Evolutionary conservation across 257 asterid genomes (phyloP), one percentile per base, ranked within the genome.

Genomic region (Mentha longifolia): DNA sequence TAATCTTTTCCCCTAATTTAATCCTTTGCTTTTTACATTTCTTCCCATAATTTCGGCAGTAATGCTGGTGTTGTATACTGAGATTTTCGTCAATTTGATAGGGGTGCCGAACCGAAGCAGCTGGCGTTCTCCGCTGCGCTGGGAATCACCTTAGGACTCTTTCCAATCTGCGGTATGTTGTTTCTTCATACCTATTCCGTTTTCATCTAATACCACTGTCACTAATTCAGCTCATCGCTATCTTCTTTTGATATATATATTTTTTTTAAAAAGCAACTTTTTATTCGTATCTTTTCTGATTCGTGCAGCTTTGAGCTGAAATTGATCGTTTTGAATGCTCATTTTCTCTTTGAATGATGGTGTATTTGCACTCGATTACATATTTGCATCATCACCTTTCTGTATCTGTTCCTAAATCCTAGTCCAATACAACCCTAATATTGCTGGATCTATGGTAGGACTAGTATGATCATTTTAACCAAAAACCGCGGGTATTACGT

Each of bases 51-150:
- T 47, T 64, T 30, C 37, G n/a, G 15, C 50, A 15, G 14, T 37
- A 6, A 20, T 73, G 37, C 17, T 20, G 30, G 15, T 47, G 19
- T 2, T 17, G 17, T 61, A 13, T 16, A 15, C 51, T 60, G 35
- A 71, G 19, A 42, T 49, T 57, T 57, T 62, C 4, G 22, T 5
- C 87, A 97, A 58, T 74, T 73, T 68, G 4, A 14, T 42, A 94
- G 99, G 85, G 99, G 99, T 77, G 79, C 92, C 42, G 99, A 91
- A 71, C 99, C 99, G 8, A 89, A 80, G 89, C 92, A 89, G 75
- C 78, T 94, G 78, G 96, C 99, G 1, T 88, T 94, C 78, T 94
- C 99, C 10, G 91, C 82, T 22, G 96, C 98, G 55, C 81, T 94
- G 66, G 99, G 99, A 22, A 71, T 85, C 67, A 89, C 97, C 19